Percentiles rank a stretch among this genome's conserved stretches.
phyloP scores from a whole-genome alignment of 2,329 filamentous ascomycete genomes.

The Chalara sp. region DNA sequence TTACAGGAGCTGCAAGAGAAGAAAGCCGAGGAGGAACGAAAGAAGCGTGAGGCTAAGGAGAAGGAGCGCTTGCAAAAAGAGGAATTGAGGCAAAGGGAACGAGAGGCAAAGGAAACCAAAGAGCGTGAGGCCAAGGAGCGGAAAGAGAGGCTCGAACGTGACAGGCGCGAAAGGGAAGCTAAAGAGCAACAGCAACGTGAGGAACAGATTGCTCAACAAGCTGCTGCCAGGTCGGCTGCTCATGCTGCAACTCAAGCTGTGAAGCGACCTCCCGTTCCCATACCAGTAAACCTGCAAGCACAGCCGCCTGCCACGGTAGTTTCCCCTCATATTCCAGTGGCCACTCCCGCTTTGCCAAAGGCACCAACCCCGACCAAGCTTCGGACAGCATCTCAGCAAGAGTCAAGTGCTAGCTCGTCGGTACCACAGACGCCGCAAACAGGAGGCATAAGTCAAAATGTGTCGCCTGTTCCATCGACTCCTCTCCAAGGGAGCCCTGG shows the following conservation, averaged over 20 bases:
- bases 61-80: constrained; percentile 79
- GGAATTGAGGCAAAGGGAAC: constrained; percentile 74
- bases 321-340: constrained; percentile 73
- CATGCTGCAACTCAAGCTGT: constrained; percentile 31
- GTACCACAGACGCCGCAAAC: constrained; percentile 64
- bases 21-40: constrained; percentile 80
- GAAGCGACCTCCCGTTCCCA: constrained; percentile 41
- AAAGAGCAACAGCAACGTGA: constrained; percentile 36
- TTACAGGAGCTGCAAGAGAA: constrained; percentile 79
- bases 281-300: constrained; percentile 50
- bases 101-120: constrained; percentile 65
- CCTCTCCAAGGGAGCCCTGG: constrained; percentile 60
- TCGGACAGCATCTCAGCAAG: constrained; percentile 66
- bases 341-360: constrained; percentile 78
- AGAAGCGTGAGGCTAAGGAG: constrained; percentile 71
- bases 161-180: constrained; percentile 52
- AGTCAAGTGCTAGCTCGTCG: constrained; percentile 51
- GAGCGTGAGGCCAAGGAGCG: constrained; percentile 49
- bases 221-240: constrained; percentile 34
- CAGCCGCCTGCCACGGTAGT: constrained; percentile 49
- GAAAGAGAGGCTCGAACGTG: constrained; percentile 50
- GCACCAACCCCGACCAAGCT: constrained; percentile 71
- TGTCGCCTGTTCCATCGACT: constrained; percentile 53
- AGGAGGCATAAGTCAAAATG: constrained; percentile 45
- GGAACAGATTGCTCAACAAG: constrained; percentile 42